These are phyloP conservation scores for Oidium heveae DNA, from an alignment of 2,329 filamentous ascomycete genomes.

Conservation along the genomic window DNA sequence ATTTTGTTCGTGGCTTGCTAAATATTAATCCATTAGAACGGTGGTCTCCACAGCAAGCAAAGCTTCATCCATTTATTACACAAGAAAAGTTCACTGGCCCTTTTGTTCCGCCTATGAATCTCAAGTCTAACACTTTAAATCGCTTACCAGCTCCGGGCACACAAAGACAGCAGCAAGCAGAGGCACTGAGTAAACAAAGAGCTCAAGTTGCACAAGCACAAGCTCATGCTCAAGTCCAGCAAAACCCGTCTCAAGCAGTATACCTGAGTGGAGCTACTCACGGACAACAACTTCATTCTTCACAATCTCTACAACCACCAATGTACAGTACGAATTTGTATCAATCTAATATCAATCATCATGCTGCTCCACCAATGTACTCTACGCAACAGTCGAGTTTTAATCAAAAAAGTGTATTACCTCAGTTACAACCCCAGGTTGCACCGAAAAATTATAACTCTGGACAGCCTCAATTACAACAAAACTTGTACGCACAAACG, in stretches of 20 bases:
- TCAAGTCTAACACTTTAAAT: constrained; percentile 66
- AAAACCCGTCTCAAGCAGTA: constrained; percentile 21
- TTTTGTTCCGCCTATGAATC: constrained; percentile 90
- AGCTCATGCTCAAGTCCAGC: constrained; percentile 23
- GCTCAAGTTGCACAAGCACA: constrained; percentile 25
- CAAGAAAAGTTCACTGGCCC: constrained; percentile 92
- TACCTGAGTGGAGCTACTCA: constrained; percentile 28
- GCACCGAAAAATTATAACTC: constrained; percentile 35
- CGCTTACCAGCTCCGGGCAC: constrained; percentile 80
- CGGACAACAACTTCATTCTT: constrained; percentile 22
- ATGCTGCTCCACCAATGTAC: constrained; percentile 50
- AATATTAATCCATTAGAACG: constrained; percentile 89
- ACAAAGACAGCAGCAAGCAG: constrained; percentile 85
- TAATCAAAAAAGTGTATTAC: constrained; percentile 44
- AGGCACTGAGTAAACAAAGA: constrained; percentile 79
- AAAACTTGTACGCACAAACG: constrained; percentile 49
- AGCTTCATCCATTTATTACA: constrained; percentile 93
- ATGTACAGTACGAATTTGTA: constrained; percentile 41
- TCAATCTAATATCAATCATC: constrained; percentile 14
- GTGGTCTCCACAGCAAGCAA: constrained; percentile 95
- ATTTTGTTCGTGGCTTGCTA: constrained; percentile 81
- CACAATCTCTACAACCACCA: constrained; percentile 21
- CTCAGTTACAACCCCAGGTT: constrained; percentile 37
- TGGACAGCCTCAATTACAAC: constrained; percentile 23
- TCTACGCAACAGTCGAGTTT: constrained; percentile 43